Base-by-base conservation (phyloP, 805 yeast species). In the Wickerhamomyces hampshirensis region DNA sequence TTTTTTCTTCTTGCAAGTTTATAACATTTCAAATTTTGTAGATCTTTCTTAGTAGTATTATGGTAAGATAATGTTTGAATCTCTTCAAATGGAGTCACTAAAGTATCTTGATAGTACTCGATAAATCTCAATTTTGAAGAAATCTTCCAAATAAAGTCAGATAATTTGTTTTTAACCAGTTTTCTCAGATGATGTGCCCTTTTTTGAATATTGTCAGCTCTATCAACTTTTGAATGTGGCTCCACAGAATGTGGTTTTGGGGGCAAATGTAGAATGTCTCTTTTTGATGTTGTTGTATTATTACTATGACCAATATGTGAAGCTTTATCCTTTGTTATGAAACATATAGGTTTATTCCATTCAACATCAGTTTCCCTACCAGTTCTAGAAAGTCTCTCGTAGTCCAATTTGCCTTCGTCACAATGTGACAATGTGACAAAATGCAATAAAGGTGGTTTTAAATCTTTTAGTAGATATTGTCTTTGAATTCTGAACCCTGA, bases 1-100 rank as follows among this genome's bases (percentile, higher is more conserved):
- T 71, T 68, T 43, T 69, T 68, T 28, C 79, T 63, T 46, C 88
- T 66, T 56, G 75, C 84, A 38, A 80, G 53, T 39, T 78, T 75
- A 48, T 69, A 79, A 40, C 84, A 78, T 10, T 57, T 62, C 38
- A 63, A 45, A 27, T 50, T 47, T 3, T 34, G 30, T 4, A 53
- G 14, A 32, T 58, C 53, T 1, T 30, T 31, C 1, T 23, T 23
- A 15, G 44, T 42, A 12, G 44, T 23, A 14, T 48, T 39, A 9
- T 45, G 29, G 17, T 45, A 42, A 7, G 40, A 15, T 0, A 43
- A 16, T 1, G 42, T 37, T 1, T 34, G 26, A 26, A 51, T 29
- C 6, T 43, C 48, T 28, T 50, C 51, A 7, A 46, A 35, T 11
- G 32, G 31, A 4, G 33, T 39, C 5, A 30, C n/a, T 12, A 39